Conservation (phyloP, 148 eudicot genomes). For the Amaranthus hypochondriacus region DNA sequence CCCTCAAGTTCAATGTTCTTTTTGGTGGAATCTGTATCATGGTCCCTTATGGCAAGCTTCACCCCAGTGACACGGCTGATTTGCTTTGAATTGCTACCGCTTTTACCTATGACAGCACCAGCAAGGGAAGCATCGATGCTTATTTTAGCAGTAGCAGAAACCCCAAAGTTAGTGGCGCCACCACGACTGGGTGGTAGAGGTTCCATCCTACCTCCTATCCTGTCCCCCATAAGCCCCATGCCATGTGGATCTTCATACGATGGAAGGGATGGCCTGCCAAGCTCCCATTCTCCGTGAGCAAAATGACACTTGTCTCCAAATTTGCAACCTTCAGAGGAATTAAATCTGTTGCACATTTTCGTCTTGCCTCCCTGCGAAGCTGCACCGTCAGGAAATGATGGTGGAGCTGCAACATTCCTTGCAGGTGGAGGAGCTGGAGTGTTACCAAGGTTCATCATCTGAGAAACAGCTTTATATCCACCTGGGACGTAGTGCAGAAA, state of each 20-base stretch:
- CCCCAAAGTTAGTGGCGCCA: conserved; percentile 53
- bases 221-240: conserved; percentile 46
- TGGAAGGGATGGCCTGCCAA: conserved; percentile 53
- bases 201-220: conserved; percentile 51
- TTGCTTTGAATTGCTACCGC: conserved; percentile 76
- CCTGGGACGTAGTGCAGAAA: conserved; percentile 85
- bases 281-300: conserved; percentile 92
- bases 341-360: conserved; percentile 63
- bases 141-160: conserved; percentile 73
- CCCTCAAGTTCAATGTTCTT: conserved; percentile 87
- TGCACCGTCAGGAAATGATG: conserved; percentile 48
- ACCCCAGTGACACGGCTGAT: conserved; percentile 76
- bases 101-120: conserved; percentile 81
- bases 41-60: conserved; percentile 69
- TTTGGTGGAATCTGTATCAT: conserved; percentile 61
- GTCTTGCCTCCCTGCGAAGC: conserved; percentile 52
- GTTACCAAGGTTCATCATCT: conserved; percentile 48
- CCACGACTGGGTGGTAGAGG: conserved; percentile 31
- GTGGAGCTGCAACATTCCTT: conserved; percentile 35
- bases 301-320: conserved; percentile 84
- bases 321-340: conserved; percentile 72
- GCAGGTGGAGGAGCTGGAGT: conserved; percentile 41
- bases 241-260: conserved; percentile 51
- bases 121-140: conserved; percentile 72
- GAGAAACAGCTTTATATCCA: conserved; percentile 74